Evolutionary conservation across 23 red algal species (phyloP).

Genomic region (Gracilaria gracilis): DNA sequence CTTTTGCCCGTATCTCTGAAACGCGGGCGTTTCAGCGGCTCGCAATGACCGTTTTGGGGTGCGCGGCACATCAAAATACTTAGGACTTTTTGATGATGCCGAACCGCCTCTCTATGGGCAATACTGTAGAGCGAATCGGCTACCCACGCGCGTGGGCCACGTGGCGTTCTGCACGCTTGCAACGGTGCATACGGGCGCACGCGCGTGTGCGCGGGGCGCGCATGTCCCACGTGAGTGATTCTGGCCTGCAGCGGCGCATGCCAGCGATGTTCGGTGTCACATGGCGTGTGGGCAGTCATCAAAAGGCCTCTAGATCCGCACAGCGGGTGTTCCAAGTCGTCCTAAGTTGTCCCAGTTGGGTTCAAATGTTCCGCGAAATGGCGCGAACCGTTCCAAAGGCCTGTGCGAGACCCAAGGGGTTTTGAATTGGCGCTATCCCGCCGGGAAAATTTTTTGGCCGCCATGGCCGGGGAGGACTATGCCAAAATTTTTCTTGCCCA

Average conservation of each 20-base stretch:
- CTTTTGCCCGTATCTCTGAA: background rate
- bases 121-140: background rate
- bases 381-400: background rate
- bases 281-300: background rate
- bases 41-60: background rate
- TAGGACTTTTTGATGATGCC: background rate
- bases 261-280: no score
- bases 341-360: no score
- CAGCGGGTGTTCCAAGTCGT: no score
- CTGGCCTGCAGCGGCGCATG: no score
- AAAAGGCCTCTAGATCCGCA: no score
- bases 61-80: background rate
- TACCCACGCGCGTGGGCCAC: background rate
- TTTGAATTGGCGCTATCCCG: background rate
- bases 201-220: background rate
- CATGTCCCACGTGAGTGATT: background rate
- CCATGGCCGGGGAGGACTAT: conserved; percentile 6
- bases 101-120: background rate
- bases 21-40: background rate
- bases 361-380: no score
- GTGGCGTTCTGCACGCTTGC: background rate
- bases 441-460: background rate
- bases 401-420: background rate
- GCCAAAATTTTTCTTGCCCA: background rate
- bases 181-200: background rate